Evolutionary conservation across 768 basidiomycete species (phyloP).

Genomic region (Tremella fuciformis): DNA sequence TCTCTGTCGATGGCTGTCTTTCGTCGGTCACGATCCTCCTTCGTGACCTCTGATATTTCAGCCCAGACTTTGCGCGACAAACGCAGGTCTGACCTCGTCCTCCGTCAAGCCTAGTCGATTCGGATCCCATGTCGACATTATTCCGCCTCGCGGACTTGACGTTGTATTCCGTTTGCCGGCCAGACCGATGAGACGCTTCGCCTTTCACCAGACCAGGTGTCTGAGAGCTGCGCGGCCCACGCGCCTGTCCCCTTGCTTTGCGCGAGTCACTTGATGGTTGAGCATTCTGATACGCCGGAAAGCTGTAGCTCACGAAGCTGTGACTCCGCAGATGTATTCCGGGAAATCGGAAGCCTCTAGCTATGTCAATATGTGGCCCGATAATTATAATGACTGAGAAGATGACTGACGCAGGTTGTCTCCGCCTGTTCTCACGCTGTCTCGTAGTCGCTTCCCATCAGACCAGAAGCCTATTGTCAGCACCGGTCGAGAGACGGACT

Average conservation of each 20-base stretch:
- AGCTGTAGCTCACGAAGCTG: slow-evolving; percentile 24
- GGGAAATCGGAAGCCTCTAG: slow-evolving; percentile 43
- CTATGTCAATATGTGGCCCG: slow-evolving; percentile 2
- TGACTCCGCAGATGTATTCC: slow-evolving; percentile 49
- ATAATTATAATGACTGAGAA: no score
- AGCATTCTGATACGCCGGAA: background rate
- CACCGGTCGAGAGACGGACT: slow-evolving; percentile 1
- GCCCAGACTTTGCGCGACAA: background rate
- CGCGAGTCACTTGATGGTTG: slow-evolving; percentile 27
- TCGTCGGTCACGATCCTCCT: slow-evolving; percentile 33
- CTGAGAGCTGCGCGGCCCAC: slow-evolving; percentile 25
- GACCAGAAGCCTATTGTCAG: slow-evolving; percentile 45
- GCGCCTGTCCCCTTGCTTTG: slow-evolving; percentile 29
- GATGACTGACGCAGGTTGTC: slow-evolving; percentile 34
- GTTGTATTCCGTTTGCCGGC: slow-evolving; percentile 48
- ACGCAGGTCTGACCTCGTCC: slow-evolving; percentile 28
- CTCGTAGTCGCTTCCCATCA: slow-evolving; percentile 41
- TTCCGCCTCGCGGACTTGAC: slow-evolving; percentile 42
- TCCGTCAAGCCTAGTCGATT: slow-evolving; percentile 33
- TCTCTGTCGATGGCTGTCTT: slow-evolving; percentile 29
- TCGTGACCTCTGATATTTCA: slow-evolving; percentile 33
- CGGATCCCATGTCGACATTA: slow-evolving; percentile 38
- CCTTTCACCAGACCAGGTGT: slow-evolving; percentile 35
- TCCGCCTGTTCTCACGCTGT: slow-evolving; percentile 39
- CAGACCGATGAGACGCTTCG: slow-evolving; percentile 39